phyloP scores from a whole-genome alignment of 2,329 filamentous ascomycete genomes.

The Venturia asperata region DNA sequence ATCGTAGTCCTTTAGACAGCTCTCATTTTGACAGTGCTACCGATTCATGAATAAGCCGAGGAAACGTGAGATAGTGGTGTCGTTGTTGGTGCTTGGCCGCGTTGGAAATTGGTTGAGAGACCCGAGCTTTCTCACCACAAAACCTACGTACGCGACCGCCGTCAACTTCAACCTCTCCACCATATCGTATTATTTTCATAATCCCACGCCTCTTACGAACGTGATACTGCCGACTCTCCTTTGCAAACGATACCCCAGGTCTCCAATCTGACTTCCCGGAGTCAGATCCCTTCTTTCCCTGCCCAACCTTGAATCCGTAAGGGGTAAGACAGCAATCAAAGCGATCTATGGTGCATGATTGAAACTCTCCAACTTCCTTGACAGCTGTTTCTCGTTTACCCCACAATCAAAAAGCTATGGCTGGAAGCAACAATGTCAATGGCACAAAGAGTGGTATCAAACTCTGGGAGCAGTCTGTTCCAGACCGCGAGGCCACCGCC shows the following conservation, averaged over 20 bases:
- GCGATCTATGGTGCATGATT: not conserved
- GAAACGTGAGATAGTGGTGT: not conserved
- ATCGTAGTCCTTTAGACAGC: too few species aligned
- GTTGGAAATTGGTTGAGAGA: not conserved
- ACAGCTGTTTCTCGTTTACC: constrained; percentile 23
- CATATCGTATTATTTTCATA: not conserved
- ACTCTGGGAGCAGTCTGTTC: constrained; percentile 59
- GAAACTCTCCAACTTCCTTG: not conserved
- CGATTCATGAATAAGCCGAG: not conserved
- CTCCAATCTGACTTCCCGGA: too few species aligned
- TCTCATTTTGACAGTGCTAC: too few species aligned
- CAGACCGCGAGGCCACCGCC: constrained; percentile 57
- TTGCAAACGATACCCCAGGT: not conserved
- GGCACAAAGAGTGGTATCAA: constrained; percentile 11
- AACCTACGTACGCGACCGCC: too few species aligned
- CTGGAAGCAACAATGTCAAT: not conserved
- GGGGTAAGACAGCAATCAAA: not conserved
- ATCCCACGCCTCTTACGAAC: not conserved
- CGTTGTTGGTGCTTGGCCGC: not conserved
- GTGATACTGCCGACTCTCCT: not conserved
- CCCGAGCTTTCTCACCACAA: not conserved
- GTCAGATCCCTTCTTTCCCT: too few species aligned
- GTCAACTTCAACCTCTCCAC: not conserved
- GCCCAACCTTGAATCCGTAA: not conserved
- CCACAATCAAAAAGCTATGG: constrained; percentile 22